These are phyloP conservation scores for Penicillium paradoxum DNA, from an alignment of 495 filamentous ascomycete genomes.

Conservation along the genomic window DNA sequence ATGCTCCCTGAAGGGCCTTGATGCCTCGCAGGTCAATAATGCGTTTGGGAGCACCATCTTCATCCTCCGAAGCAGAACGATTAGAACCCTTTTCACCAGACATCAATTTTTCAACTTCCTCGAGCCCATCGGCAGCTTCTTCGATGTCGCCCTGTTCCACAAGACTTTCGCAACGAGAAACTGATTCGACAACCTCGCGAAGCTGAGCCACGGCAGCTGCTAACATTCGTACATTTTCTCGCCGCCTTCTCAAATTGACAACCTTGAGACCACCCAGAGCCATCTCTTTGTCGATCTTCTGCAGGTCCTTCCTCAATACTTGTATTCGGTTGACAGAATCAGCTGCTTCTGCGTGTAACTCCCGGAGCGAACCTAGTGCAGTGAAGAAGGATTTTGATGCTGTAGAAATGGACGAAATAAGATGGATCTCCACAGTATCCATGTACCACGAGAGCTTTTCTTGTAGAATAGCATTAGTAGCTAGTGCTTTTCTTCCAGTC, in stretches of 20 bases:
- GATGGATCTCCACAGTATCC: conserved; percentile 97
- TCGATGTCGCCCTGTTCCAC: conserved; percentile 79
- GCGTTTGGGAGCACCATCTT: conserved; percentile 20
- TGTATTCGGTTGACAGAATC: conserved; percentile 88
- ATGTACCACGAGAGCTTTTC: conserved; percentile 99
- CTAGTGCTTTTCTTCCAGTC: conserved; percentile 70
- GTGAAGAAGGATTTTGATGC: conserved; percentile 97
- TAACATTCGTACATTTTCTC: conserved; percentile 80
- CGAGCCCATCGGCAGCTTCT: conserved; percentile 69
- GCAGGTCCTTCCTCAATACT: conserved; percentile 69
- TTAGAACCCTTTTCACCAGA: conserved; percentile 53
- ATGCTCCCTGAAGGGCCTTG: conserved; percentile 75
- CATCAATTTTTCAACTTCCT: conserved; percentile 71
- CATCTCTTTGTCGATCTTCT: conserved; percentile 78
- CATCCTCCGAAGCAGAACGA: conserved; percentile 17
- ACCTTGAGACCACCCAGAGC: conserved; percentile 82
- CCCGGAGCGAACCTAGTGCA: conserved; percentile 81
- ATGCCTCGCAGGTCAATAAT: conserved; percentile 69
- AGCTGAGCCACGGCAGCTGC: conserved; percentile 80
- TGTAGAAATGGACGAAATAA: conserved; percentile 92
- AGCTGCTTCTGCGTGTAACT: conserved; percentile 87
- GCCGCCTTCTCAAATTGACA: conserved; percentile 70
- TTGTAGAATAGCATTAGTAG: conserved; percentile 97
- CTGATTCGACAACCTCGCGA: conserved; percentile 67
- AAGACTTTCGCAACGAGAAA: conserved; percentile 70